A percentile compares a stretch with the other conserved stretches of the same genome.
Conservation (phyloP, 257 asterid genomes). For the Fraxinus americana region DNA sequence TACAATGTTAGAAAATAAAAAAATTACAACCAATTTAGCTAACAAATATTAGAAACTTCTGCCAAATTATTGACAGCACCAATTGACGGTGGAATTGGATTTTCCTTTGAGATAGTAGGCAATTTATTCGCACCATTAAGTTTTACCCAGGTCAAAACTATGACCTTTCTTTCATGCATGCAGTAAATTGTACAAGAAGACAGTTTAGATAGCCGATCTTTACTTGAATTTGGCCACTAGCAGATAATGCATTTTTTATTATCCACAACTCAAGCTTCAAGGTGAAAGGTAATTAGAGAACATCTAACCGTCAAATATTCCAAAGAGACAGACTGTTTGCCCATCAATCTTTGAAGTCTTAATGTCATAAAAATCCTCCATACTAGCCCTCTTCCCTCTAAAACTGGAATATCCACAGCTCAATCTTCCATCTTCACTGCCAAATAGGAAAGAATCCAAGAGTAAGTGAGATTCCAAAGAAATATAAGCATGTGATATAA, state of each 20-base stretch:
- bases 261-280: conserved; percentile 5
- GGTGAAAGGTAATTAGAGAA: conserved; percentile 16
- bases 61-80: background rate
- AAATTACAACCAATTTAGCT: background rate
- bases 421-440: conserved; percentile 85
- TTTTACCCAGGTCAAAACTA: background rate
- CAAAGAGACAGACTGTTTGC: conserved; percentile 75
- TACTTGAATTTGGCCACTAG: background rate
- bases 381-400: conserved; percentile 93
- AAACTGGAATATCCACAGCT: conserved; percentile 95
- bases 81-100: background rate
- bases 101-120: background rate
- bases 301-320: conserved; percentile 93
- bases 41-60: background rate
- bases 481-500: background rate
- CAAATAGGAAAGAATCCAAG: conserved; percentile 34
- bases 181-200: background rate
- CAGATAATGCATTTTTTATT: background rate
- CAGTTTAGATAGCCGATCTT: background rate
- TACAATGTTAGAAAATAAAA: background rate
- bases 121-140: background rate
- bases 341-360: conserved; percentile 77
- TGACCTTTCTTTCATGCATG: background rate
- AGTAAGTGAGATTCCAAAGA: conserved; percentile 18
- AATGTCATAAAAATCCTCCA: conserved; percentile 97